phyloP scores from a whole-genome alignment of 176 grass and related monocot genomes.

The Metroxylon sagu region DNA sequence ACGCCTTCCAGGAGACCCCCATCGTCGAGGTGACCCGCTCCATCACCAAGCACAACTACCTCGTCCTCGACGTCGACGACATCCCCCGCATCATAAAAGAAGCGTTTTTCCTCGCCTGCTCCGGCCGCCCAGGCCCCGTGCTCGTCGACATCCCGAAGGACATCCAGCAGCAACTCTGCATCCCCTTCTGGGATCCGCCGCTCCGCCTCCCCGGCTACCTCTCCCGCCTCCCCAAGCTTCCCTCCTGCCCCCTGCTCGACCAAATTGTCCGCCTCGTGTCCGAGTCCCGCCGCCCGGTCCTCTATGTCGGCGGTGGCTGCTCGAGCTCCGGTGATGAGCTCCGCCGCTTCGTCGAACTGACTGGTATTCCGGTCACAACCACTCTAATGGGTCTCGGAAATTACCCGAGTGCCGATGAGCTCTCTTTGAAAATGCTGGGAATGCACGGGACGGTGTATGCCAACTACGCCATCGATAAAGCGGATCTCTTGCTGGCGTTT shows the following conservation, averaged over 20 bases:
- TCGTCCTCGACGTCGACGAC: conserved; percentile 69
- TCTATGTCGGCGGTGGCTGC: conserved; percentile 93
- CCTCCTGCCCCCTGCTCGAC: conserved; percentile 44
- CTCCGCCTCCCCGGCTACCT: conserved; percentile 67
- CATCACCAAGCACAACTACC: conserved; percentile 98
- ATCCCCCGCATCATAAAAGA: conserved; percentile 83
- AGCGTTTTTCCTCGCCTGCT: conserved; percentile 74
- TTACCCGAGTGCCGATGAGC: conserved; percentile 53
- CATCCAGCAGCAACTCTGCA: conserved; percentile 80
- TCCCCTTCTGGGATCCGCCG: conserved; percentile 54
- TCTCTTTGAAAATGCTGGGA: conserved; percentile 83
- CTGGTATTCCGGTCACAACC: conserved; percentile 75
- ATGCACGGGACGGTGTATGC: conserved; percentile 96
- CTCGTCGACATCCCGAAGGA: conserved; percentile 93
- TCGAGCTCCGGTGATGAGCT: conserved; percentile 64
- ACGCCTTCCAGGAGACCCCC: conserved; percentile 97
- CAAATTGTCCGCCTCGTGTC: conserved; percentile 76
- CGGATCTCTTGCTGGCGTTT: conserved; percentile 88
- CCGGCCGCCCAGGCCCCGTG: conserved; percentile 68
- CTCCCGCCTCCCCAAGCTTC: conserved; percentile 70
- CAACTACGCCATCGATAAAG: conserved; percentile 87
- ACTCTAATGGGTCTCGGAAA: conserved; percentile 96
- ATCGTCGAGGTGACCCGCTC: conserved; percentile 98
- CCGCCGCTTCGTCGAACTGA: conserved; percentile 57
- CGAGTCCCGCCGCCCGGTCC: conserved; percentile 54